Evolutionary conservation across 2,329 filamentous ascomycete genomes (phyloP), one percentile per base, ranked within the genome.

Genomic region (Xylariomycetidae sp.): DNA sequence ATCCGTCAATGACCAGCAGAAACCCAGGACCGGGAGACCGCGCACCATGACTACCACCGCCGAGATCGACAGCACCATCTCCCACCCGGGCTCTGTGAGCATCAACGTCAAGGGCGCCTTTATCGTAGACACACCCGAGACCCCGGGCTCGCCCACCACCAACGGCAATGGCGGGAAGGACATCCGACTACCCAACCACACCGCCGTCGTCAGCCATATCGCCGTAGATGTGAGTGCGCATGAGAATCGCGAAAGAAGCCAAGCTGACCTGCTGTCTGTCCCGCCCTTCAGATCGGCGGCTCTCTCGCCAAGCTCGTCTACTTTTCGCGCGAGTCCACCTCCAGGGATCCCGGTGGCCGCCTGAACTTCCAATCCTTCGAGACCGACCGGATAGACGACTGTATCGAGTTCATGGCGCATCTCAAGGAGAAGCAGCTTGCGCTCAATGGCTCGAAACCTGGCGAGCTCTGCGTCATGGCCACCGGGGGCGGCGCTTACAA

Each of bases 31-130:
- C 40, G 25, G 42, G 19, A 45, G 61, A 23, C 59, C 57, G 13
- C 55, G 59, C 40, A 65, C 60, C 13, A 57, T 57, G 38, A 74
- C 68, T 22, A 67, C 65, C 42, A 70, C 68, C 9, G 66, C 72
- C 47, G 72, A 76, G 57, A 76, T 78, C 35, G 70, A 76, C 56
- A 75, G 65, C 49, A 73, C 73, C 30, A 73, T 82, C 50, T 72
- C 64, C 34, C 73, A 75, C 48, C 77, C 77, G 2, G 77, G 77
- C 16, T 74, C 84, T 10, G 88, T 95, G 53, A 83, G 85, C 63
- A 96, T 98, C 67, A 96, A 98, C 58, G 90, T 96, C 45, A 80
- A 88, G 58, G 92, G 90, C 53, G 92, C 92, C 24, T 95, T 95
- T 56, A 96, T 98, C 46, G 88, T 95, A 50, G 87, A 95, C 55